Evolutionary conservation across 169 alveolate species (phyloP).

Genomic region (Cryptosporidium felis): DNA sequence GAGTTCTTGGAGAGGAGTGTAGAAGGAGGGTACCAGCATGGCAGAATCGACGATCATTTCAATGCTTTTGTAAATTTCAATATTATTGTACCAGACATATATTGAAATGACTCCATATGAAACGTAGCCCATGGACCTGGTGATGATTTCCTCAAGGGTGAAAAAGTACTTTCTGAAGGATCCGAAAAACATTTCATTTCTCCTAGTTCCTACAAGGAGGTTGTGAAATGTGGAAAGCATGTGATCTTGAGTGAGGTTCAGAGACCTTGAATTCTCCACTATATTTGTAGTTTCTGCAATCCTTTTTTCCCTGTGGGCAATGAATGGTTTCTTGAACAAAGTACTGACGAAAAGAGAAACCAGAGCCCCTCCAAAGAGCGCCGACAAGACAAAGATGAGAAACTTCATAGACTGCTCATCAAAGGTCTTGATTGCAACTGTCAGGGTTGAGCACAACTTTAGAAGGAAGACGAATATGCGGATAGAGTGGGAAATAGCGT

Average conservation of each 20-base stretch:
- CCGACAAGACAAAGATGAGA: neutral
- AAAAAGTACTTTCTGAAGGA: slow-evolving; percentile 61
- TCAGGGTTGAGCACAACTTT: neutral
- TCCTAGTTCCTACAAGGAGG: slow-evolving; percentile 6
- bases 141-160: slow-evolving; percentile 37
- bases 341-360: slow-evolving; percentile 40
- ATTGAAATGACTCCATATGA: slow-evolving; percentile 37
- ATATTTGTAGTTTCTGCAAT: slow-evolving; percentile 47
- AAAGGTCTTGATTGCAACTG: slow-evolving; percentile 35
- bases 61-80: slow-evolving; percentile 33
- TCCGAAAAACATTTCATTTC: slow-evolving; percentile 56
- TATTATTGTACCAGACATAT: slow-evolving; percentile 36
- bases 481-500: slow-evolving; percentile 44
- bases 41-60: slow-evolving; percentile 61
- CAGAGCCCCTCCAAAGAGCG: neutral
- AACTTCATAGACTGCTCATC: slow-evolving; percentile 7
- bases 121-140: slow-evolving; percentile 51
- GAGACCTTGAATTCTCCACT: slow-evolving; percentile 25
- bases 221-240: slow-evolving; percentile 7
- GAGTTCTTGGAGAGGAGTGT: slow-evolving; percentile 42
- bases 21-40: slow-evolving; percentile 54
- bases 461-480: slow-evolving; percentile 17
- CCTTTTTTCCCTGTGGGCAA: slow-evolving; percentile 57
- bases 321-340: slow-evolving; percentile 46
- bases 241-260: slow-evolving; percentile 66